Conservation (phyloP, 1,284 basidiomycete genomes). For the Mycena sp. region DNA sequence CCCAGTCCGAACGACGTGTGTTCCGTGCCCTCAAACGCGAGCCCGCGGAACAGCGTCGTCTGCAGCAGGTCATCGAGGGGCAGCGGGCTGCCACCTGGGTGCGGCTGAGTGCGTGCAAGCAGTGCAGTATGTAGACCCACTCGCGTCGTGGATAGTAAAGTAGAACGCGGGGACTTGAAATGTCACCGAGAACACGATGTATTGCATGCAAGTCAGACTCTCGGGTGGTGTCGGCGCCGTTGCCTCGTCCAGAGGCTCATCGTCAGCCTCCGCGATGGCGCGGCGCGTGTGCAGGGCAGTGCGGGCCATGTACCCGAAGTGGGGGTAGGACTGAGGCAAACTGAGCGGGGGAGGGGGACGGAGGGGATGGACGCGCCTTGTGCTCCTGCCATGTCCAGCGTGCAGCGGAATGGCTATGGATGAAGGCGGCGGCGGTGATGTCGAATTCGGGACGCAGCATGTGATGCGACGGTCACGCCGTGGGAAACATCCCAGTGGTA, state of each 20-base stretch:
- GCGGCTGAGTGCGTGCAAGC: slow-evolving; percentile 4
- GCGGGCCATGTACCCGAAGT: slow-evolving; percentile 61
- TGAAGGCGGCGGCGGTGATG: slow-evolving; percentile 22
- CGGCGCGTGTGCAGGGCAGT: slow-evolving; percentile 19
- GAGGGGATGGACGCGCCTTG: slow-evolving; percentile 27
- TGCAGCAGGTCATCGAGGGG: slow-evolving; percentile 61
- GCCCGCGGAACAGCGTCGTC: slow-evolving; percentile 66
- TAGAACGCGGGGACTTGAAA: slow-evolving; percentile 85
- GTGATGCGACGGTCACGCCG: too few species aligned
- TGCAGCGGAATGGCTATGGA: slow-evolving; percentile 16
- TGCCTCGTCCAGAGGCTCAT: slow-evolving; percentile 45
- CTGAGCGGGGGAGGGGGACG: slow-evolving; percentile 21
- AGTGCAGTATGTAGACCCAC: slow-evolving; percentile 56
- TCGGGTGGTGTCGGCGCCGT: slow-evolving; percentile 31
- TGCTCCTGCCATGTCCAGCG: slow-evolving; percentile 65
- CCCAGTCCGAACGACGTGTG: slow-evolving; percentile 63
- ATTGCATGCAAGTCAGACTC: slow-evolving; percentile 60
- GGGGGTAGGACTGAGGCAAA: slow-evolving; percentile 42
- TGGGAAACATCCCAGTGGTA: neutral
- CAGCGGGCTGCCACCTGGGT: slow-evolving; percentile 71
- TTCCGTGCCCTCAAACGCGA: slow-evolving; percentile 54
- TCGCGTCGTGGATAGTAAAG: slow-evolving; percentile 71
- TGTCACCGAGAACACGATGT: slow-evolving; percentile 75
- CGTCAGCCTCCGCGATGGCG: slow-evolving; percentile 20
- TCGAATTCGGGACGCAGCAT: slow-evolving; percentile 44